phyloP scores from a whole-genome alignment of 805 yeast species.

The Pichia occidentalis region DNA sequence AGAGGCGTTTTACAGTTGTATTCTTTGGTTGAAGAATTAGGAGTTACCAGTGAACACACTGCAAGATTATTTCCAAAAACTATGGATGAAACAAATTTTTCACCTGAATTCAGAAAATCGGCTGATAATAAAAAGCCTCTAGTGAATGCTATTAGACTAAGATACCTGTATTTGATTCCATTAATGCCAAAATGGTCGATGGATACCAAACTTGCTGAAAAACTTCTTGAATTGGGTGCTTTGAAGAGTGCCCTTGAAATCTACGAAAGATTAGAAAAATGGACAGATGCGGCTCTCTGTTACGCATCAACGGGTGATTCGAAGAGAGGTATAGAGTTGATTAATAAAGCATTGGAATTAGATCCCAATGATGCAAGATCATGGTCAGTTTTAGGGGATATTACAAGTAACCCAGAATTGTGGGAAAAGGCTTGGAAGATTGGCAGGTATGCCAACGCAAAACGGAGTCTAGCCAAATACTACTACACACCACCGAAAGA shows the following conservation, averaged over 20 bases:
- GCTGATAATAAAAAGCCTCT: constrained; percentile 17
- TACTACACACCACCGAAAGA: constrained; percentile 58
- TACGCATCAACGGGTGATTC: constrained; percentile 80
- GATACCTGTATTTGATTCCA: constrained; percentile 68
- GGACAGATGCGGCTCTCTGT: constrained; percentile 84
- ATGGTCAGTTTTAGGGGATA: constrained; percentile 77
- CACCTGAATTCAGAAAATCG: constrained; percentile 16
- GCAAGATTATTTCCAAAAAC: constrained; percentile 44
- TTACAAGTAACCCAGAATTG: constrained; percentile 61
- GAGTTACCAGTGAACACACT: constrained; percentile 50
- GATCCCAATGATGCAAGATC: constrained; percentile 80
- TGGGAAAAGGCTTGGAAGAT: constrained; percentile 89
- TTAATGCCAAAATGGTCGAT: constrained; percentile 78
- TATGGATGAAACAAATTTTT: constrained; percentile 24
- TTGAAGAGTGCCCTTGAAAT: constrained; percentile 83
- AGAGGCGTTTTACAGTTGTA: constrained; percentile 93
- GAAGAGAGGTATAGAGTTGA: constrained; percentile 52
- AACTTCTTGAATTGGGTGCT: constrained; percentile 78
- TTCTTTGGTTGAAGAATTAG: constrained; percentile 82
- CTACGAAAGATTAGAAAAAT: constrained; percentile 69
- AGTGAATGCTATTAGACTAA: constrained; percentile 47
- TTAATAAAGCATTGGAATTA: constrained; percentile 44
- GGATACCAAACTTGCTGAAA: constrained; percentile 79
- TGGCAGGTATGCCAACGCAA: constrained; percentile 79
- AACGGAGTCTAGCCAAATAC: constrained; percentile 70